Base-by-base conservation (phyloP, 2,329 filamentous ascomycete species). In the Seiridium cupressi region DNA sequence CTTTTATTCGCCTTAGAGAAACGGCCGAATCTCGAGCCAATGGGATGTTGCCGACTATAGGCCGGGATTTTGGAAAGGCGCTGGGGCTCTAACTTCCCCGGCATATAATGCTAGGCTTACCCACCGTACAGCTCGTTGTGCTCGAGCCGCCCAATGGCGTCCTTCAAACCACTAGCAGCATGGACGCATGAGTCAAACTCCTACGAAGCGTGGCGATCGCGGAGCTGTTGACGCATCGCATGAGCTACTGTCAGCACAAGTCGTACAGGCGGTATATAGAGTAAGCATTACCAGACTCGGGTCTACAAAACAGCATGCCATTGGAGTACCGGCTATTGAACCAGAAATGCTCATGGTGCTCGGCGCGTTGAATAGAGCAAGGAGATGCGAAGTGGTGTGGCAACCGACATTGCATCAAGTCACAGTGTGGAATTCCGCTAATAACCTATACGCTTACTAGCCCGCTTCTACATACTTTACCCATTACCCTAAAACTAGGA, bases 361-460 rank as follows among this genome's bases (percentile, higher is more conserved):
- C 26, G 18, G 10, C 48, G 32, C 18, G 36, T 18, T 54, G 36
- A 54, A 9, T 34, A 31, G 53, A 55, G 10, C 38, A 55, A 44
- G 5, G 38, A 26, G 38, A 36, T 55, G 53, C 53, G 38, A 55
- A 44, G 35, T 55, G 53, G 53, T 55, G 53, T 55, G 53, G 38
- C 38, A 44, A 44, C 35, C 36, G n/a, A n/a, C 26, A 32, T 38
- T 13, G 49, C 32, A 18, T 55, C 53, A 38, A 55, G 53, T 55
- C 53, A 55, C 44, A 55, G 31, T 35, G 49, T 53, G 11, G 49
- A 18, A 53, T 53, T 53, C n/a, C 31, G 49, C 49, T 53, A 53
- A 35, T 53, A 36, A 4, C n/a, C 18, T 53, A n/a, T 32, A 35
- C 49, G 34, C 18, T 53, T 53, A 35, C 32, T 35, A 51, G 32